Conservation (phyloP, 139 green algal genomes). For the Mychonastes homosphaera region DNA sequence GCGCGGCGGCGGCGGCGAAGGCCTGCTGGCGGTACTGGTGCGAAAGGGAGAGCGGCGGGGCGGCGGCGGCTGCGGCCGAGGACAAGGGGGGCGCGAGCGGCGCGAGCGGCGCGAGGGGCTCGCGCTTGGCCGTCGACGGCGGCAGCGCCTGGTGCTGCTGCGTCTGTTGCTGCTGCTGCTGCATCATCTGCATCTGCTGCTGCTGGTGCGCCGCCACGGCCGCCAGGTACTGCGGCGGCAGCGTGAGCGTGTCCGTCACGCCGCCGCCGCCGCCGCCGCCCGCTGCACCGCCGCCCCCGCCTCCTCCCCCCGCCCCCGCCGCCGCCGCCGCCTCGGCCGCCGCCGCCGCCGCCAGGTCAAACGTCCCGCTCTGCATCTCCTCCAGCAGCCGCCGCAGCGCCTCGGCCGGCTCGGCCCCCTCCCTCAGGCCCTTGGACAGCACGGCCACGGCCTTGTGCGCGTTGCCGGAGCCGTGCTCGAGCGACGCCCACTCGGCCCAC, state of each 20-base stretch:
- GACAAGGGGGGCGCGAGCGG: too few relatives aligned
- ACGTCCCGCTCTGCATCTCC: constrained; percentile 29
- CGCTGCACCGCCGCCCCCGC: neutral
- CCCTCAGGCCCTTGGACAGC: constrained; percentile 47
- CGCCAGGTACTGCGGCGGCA: constrained; percentile 1
- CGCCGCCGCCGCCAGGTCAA: constrained; percentile 10
- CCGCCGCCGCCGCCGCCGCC: neutral
- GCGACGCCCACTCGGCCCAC: constrained; percentile 63
- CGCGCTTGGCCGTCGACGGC: neutral
- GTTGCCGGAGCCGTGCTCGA: constrained; percentile 55
- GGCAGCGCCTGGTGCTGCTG: neutral
- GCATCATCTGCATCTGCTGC: constrained; percentile 10
- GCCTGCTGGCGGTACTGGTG: too few relatives aligned
- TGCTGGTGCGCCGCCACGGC: neutral
- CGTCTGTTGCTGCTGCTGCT: constrained; percentile 9
- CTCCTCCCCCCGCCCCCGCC: neutral
- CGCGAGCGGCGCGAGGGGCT: too few relatives aligned
- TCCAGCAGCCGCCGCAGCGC: constrained; percentile 31
- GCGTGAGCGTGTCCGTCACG: neutral
- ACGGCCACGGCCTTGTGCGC: constrained; percentile 38
- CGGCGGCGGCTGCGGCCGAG: too few relatives aligned
- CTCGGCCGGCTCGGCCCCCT: constrained; percentile 38
- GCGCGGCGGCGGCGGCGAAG: too few relatives aligned
- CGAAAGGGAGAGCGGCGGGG: too few relatives aligned
- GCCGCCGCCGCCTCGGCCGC: too few relatives aligned